Evolutionary conservation across 805 yeast species (phyloP).

Genomic region (Clavispora asparagi): DNA sequence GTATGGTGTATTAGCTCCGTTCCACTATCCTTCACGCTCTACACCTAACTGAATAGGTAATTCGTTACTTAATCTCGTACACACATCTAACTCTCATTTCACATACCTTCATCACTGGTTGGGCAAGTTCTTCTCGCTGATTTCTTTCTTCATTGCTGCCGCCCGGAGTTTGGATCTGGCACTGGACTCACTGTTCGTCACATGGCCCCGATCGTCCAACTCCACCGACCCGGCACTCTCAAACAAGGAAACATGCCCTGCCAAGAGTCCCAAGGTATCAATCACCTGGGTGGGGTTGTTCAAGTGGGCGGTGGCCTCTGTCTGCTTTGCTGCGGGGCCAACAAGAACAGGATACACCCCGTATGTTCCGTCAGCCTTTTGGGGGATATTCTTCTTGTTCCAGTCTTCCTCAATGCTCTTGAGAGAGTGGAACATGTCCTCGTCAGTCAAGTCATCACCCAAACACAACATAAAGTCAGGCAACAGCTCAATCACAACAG

Average conservation of each 20-base stretch:
- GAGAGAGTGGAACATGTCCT: constrained; percentile 89
- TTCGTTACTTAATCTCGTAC: background rate
- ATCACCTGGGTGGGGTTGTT: constrained; percentile 79
- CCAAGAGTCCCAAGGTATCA: constrained; percentile 73
- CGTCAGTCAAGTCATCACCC: constrained; percentile 97
- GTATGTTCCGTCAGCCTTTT: constrained; percentile 45
- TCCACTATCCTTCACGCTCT: no score
- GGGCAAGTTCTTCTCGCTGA: constrained; percentile 1
- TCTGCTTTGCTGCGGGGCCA: constrained; percentile 85
- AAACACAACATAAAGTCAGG: constrained; percentile 86
- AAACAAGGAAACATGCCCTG: constrained; percentile 74
- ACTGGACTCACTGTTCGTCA: constrained; percentile 43
- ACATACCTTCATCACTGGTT: background rate
- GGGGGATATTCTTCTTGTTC: constrained; percentile 37
- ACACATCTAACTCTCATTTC: background rate
- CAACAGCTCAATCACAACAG: constrained; percentile 37
- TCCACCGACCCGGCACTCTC: constrained; percentile 75
- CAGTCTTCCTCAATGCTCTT: constrained; percentile 54
- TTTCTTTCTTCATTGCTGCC: constrained; percentile 9
- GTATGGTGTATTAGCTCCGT: no score
- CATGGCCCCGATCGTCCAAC: constrained; percentile 73
- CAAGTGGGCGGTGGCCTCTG: constrained; percentile 81
- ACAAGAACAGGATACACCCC: constrained; percentile 84
- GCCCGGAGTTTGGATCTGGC: constrained; percentile 34
- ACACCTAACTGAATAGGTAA: background rate